Base-by-base conservation (phyloP, 768 basidiomycete genomes). In the Tephrocybe rancida region DNA sequence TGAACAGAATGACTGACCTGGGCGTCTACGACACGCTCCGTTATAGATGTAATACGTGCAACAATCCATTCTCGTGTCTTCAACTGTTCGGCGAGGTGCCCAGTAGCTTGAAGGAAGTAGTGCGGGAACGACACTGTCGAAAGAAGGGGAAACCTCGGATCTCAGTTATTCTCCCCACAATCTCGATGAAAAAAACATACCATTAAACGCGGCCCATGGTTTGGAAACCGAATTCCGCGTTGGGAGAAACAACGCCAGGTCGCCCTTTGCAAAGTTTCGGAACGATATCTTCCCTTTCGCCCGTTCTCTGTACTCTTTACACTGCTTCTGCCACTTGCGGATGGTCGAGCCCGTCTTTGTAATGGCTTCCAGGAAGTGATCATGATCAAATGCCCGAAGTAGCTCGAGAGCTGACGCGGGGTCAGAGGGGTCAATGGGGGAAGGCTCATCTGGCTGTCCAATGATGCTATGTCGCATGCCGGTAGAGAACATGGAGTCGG, bases 151-250 rank as follows among this genome's bases (percentile, higher is more conserved):
- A 74, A 68, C 59, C 50, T 74, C 71, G 75, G 72, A 67, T 54
- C 39, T 65, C 51, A 60, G 55, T 50, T 21, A 38, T n/a, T 27
- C 44, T 32, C 48, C 32, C 25, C 30, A 53, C 30, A 52, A 38
- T 52, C 13, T 22, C 26, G 19, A 39, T 39, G 44, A 32, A 25
- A 24, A n/a, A 42, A 44, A 56, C 85, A 62, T 66, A 94, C 95
- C 90, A 70, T 98, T 99, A 73, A 98, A 99, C 9, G 97, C 97
- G 21, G 96, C 97, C 96, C 97, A 99, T 1, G 93, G 91, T 67
- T 91, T 93, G 38, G 90, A 88, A 5, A 92, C 83, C 25, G 94
- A 93, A 70, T 98, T 98, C 43, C 95, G 80, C 0, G 97, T 99
- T 1, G 97, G 97, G 13, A 99, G 75, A 72, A 99, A 99, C 26